Conservation (phyloP, 176 grass and related monocot species). For the Musa beccarii region DNA sequence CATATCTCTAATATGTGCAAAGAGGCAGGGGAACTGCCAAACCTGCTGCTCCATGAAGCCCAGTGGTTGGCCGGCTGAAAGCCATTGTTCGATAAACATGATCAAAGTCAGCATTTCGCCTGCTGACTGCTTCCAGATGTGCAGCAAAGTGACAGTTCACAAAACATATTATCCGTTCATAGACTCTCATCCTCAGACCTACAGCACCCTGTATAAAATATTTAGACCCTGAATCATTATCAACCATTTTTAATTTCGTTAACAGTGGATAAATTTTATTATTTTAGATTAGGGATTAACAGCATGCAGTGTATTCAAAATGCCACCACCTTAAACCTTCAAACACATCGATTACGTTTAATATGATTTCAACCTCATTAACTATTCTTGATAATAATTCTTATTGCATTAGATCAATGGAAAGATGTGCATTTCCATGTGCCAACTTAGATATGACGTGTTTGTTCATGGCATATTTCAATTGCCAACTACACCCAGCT, state of each 20-base stretch:
- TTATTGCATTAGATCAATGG: no score
- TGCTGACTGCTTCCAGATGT: conserved; percentile 86
- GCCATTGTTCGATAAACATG: conserved; percentile 80
- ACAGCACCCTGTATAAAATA: conserved; percentile 69
- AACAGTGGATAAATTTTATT: no score
- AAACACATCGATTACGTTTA: no score
- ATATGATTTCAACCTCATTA: no score
- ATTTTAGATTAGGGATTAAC: no score
- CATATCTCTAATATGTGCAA: not conserved
- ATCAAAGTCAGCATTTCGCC: conserved; percentile 90
- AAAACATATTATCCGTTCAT: conserved; percentile 82
- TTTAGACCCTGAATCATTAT: not conserved
- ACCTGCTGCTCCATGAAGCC: conserved; percentile 73
- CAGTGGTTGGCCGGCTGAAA: conserved; percentile 71
- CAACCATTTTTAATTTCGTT: not conserved
- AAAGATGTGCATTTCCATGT: no score
- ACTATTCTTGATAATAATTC: no score
- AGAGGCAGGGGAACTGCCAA: conserved; percentile 18
- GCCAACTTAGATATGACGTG: no score
- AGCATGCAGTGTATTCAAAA: no score
- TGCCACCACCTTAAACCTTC: no score
- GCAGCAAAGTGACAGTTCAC: conserved; percentile 96
- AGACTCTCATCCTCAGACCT: conserved; percentile 96
- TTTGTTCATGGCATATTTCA: no score
- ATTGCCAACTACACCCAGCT: no score